phyloP scores from a whole-genome alignment of 2,329 filamentous ascomycete species.

The Colletotrichum truncatum region DNA sequence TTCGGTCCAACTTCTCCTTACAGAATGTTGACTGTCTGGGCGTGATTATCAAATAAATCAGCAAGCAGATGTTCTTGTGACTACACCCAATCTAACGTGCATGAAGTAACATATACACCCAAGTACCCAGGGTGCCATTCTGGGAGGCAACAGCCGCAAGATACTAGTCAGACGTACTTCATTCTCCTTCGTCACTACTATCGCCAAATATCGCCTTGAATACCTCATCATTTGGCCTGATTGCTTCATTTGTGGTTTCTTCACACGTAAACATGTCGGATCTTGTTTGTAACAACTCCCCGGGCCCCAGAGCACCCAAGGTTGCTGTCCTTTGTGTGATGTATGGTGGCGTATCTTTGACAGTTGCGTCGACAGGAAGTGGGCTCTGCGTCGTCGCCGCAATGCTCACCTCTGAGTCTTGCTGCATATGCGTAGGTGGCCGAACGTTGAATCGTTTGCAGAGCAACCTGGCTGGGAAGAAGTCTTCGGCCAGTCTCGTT shows the following conservation, averaged over 20 bases:
- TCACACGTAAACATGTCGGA: conserved; percentile 25
- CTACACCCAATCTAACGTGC: neutral
- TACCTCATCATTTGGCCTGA: conserved; percentile 50
- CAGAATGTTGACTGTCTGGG: too few relatives aligned
- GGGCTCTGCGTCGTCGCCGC: neutral
- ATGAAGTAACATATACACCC: neutral
- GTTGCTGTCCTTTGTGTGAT: neutral
- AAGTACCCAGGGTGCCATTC: too few relatives aligned
- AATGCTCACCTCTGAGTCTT: conserved; percentile 50
- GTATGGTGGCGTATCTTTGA: neutral
- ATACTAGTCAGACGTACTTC: conserved; percentile 7
- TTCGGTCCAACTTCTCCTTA: too few relatives aligned
- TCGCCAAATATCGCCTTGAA: conserved; percentile 95
- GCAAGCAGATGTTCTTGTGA: neutral
- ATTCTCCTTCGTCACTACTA: conserved; percentile 71
- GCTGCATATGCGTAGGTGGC: conserved; percentile 74
- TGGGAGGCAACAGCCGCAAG: neutral
- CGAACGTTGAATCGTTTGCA: conserved; percentile 96
- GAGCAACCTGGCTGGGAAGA: conserved; percentile 84
- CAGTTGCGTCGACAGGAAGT: neutral
- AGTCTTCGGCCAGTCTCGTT: conserved; percentile 77
- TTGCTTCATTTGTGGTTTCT: neutral
- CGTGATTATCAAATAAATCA: too few relatives aligned
- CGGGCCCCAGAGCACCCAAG: neutral
- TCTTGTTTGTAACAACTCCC: neutral